These are phyloP conservation scores for Xanthoceras sorbifolium DNA, from an alignment of 345 rosid species.

Conservation along the genomic window DNA sequence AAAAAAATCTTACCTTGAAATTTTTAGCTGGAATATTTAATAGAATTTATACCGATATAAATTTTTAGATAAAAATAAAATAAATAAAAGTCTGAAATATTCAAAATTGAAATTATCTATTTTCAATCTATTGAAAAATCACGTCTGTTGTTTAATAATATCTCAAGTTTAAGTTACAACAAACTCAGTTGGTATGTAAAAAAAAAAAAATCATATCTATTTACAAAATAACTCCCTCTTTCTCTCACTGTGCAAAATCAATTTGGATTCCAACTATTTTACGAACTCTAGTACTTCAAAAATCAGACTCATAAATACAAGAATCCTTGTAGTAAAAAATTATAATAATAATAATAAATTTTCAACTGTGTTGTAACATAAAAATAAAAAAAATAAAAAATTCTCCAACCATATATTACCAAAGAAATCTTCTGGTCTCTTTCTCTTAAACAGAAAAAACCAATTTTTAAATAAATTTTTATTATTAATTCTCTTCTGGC, in stretches of 20 bases:
- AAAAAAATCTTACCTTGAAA: too few species aligned
- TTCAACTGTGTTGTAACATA: neutral
- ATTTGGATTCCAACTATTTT: neutral
- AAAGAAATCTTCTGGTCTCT: neutral
- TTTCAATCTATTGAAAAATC: neutral
- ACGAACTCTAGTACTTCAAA: neutral
- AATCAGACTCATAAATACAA: neutral
- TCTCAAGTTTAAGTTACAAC: too few species aligned
- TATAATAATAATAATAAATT: neutral
- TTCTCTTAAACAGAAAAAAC: neutral
- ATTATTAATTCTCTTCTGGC: neutral
- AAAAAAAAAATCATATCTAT: too few species aligned
- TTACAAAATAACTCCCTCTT: neutral
- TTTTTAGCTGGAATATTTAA: too few species aligned
- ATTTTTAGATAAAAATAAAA: too few species aligned
- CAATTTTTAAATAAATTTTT: neutral
- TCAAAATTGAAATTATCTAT: neutral
- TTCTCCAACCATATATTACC: slow-evolving; percentile 15
- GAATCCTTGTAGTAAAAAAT: too few species aligned
- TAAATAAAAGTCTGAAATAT: neutral
- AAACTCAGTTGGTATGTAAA: too few species aligned
- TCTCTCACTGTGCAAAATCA: neutral
- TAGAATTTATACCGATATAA: too few species aligned
- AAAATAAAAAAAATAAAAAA: neutral
- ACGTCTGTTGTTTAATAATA: too few species aligned